phyloP scores from a whole-genome alignment of 2,329 filamentous ascomycete genomes.

The Talaromyces sp. region DNA sequence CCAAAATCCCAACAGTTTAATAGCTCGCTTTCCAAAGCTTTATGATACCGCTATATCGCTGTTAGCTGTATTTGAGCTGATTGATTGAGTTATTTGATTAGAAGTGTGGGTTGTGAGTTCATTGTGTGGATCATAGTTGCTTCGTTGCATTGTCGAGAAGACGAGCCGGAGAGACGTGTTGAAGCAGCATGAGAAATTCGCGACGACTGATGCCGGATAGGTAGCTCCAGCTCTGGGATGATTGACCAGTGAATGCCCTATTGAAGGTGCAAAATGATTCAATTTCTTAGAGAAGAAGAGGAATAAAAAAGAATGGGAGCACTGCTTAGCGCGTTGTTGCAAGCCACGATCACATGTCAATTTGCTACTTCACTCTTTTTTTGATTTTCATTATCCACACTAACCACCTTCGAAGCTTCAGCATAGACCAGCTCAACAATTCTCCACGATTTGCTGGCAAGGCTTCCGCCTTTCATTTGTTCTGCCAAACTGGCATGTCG shows the following conservation, averaged over 20 bases:
- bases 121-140: not conserved
- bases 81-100: not conserved
- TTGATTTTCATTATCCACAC: not conserved
- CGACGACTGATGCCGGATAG: not conserved
- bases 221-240: not conserved
- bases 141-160: not conserved
- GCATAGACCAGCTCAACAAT: not conserved
- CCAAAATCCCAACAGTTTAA: slow-evolving; percentile 12
- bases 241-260: not conserved
- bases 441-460: not conserved
- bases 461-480: not conserved
- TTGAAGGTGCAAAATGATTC: not conserved
- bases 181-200: not conserved
- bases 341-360: slow-evolving; percentile 4
- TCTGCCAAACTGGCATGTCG: not conserved
- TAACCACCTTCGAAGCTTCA: not conserved
- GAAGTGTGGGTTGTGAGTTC: not conserved
- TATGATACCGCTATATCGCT: not conserved
- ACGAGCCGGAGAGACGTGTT: not conserved
- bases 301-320: not conserved
- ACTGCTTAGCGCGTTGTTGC: not conserved
- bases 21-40: not conserved
- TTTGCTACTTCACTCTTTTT: not conserved
- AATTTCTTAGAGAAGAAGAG: not conserved
- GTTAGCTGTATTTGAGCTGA: not conserved